A percentile compares a stretch with the other conserved stretches of the same genome.
Evolutionary conservation across 306 rosid species (phyloP).

Genomic region (apple (Malus domestica)): DNA sequence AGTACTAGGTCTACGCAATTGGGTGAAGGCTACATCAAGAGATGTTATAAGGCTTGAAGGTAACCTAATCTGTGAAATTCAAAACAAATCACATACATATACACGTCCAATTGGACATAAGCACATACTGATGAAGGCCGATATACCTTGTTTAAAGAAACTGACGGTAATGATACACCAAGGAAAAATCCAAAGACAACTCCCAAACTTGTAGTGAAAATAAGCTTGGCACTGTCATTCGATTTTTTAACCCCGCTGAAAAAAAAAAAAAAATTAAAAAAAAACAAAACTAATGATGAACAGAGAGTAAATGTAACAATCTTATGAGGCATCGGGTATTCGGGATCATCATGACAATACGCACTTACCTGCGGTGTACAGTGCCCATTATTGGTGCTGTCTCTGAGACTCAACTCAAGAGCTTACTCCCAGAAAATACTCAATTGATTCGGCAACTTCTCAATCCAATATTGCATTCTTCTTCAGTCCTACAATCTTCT

Average conservation of each 20-base stretch:
- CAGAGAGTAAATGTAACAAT: not conserved
- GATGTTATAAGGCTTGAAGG: slow-evolving; percentile 60
- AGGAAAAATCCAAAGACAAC: slow-evolving; percentile 66
- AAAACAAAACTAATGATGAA: slow-evolving; percentile 1
- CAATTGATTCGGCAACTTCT: slow-evolving; percentile 24
- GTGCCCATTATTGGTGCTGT: slow-evolving; percentile 28
- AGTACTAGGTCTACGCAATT: slow-evolving; percentile 42
- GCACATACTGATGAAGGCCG: not conserved
- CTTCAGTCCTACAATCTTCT: slow-evolving; percentile 8
- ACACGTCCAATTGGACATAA: not conserved
- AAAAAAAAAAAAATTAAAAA: not conserved
- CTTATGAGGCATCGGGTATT: not conserved
- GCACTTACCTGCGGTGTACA: slow-evolving; percentile 45
- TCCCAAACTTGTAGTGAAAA: slow-evolving; percentile 56
- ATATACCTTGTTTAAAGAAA: slow-evolving; percentile 58
- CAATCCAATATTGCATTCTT: slow-evolving; percentile 30
- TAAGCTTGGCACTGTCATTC: slow-evolving; percentile 52
- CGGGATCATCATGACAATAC: not conserved
- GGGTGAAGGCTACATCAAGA: slow-evolving; percentile 56
- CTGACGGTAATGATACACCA: slow-evolving; percentile 66
- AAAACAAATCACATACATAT: slow-evolving; percentile 22
- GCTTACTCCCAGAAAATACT: slow-evolving; percentile 22
- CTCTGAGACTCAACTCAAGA: slow-evolving; percentile 30
- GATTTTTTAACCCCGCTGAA: slow-evolving; percentile 52
- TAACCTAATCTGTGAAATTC: slow-evolving; percentile 66